Conservation (phyloP, 1,284 basidiomycete genomes). For the Leucoagaricus sp. region DNA sequence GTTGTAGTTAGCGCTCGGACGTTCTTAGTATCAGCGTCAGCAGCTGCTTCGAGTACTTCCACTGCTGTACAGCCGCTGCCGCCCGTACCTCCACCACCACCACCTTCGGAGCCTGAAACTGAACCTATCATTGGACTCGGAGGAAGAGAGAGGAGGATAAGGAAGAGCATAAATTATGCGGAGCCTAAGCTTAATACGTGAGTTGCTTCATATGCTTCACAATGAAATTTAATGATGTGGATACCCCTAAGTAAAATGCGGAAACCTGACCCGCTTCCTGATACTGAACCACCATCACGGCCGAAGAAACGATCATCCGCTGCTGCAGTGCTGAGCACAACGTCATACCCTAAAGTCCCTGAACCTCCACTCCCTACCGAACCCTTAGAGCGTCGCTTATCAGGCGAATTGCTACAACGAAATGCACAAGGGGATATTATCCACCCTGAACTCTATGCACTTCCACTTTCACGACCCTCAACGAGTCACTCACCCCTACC, state of each 20-base stretch:
- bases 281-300: conserved; percentile 26
- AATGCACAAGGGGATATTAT: conserved; percentile 27
- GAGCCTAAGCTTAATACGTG: conserved; percentile 91
- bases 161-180: conserved; percentile 86
- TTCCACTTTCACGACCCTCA: conserved; percentile 33
- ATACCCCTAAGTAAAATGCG: conserved; percentile 76
- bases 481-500: conserved; percentile 31
- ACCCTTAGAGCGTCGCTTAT: conserved; percentile 3
- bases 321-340: conserved; percentile 1
- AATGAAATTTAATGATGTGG: neutral
- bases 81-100: neutral
- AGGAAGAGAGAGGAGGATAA: conserved; percentile 67
- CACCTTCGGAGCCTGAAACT: neutral
- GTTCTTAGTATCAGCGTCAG: conserved; percentile 33
- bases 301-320: conserved; percentile 17
- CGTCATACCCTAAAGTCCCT: conserved; percentile 11
- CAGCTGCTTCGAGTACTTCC: conserved; percentile 45
- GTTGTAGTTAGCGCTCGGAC: conserved; percentile 17
- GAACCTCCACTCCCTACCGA: neutral
- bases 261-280: conserved; percentile 67
- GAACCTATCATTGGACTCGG: conserved; percentile 36
- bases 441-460: conserved; percentile 35
- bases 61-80: conserved; percentile 16
- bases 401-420: conserved; percentile 24
- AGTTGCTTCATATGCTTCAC: conserved; percentile 32